Evolutionary conservation across 2,329 filamentous ascomycete genomes (phyloP).

Genomic region (Pleomassaria siparia): DNA sequence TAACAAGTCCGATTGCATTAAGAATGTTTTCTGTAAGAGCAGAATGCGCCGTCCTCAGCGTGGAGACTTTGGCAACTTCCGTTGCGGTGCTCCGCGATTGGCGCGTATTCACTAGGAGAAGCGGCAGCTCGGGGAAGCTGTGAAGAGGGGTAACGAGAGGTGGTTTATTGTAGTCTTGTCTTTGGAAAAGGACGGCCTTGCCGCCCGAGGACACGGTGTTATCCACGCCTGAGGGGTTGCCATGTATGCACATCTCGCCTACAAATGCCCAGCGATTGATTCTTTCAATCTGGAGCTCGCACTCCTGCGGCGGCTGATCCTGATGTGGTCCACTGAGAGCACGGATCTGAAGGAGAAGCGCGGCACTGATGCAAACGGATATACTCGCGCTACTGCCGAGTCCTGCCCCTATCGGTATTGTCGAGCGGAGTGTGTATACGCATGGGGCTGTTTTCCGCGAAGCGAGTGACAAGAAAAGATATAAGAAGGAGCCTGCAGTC

Average conservation of each 20-base stretch:
- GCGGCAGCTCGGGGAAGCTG: conserved; percentile 87
- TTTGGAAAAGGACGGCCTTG: conserved; percentile 89
- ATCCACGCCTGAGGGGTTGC: conserved; percentile 93
- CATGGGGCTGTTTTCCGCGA: conserved; percentile 77
- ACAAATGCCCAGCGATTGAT: conserved; percentile 99
- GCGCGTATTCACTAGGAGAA: conserved; percentile 86
- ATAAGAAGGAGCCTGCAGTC: conserved; percentile 84
- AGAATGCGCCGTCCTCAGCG: conserved; percentile 70
- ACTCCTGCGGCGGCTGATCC: conserved; percentile 85
- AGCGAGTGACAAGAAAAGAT: conserved; percentile 86
- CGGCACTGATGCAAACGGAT: conserved; percentile 81
- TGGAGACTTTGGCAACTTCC: conserved; percentile 84
- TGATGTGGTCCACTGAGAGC: conserved; percentile 88
- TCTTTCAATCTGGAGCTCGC: conserved; percentile 85
- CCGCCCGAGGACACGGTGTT: conserved; percentile 94
- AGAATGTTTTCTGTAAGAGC: conserved; percentile 78
- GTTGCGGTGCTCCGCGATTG: conserved; percentile 81
- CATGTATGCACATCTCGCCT: conserved; percentile 94
- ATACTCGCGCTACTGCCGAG: conserved; percentile 94
- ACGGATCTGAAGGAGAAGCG: conserved; percentile 83
- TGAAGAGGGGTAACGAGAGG: conserved; percentile 75
- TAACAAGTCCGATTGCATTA: conserved; percentile 79
- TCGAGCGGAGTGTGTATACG: conserved; percentile 88
- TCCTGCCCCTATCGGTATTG: conserved; percentile 88
- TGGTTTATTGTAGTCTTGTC: conserved; percentile 74